Evolutionary conservation across 2,329 filamentous ascomycete species (phyloP).

Genomic region (Phyllosticta citribraziliensis): DNA sequence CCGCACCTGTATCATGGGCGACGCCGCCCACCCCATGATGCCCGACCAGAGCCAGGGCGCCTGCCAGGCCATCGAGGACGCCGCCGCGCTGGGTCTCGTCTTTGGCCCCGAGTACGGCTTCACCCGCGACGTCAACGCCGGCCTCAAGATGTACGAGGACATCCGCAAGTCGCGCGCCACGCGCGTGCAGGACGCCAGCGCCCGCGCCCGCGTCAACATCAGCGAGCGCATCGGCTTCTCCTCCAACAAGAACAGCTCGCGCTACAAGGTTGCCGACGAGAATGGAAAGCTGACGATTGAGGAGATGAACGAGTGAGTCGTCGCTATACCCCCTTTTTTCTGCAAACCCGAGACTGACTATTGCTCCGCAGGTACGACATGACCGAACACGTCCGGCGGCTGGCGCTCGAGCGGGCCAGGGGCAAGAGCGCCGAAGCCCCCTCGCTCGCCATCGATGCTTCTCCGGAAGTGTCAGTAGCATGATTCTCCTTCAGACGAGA

Average conservation of each 20-base stretch:
- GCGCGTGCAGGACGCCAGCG: constrained; percentile 28
- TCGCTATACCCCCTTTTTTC: too few species aligned
- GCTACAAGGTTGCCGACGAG: constrained; percentile 54
- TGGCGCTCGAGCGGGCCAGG: neutral
- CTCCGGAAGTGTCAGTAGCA: neutral
- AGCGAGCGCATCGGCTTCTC: constrained; percentile 47
- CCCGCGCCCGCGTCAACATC: constrained; percentile 29
- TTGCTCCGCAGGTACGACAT: neutral
- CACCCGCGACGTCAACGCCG: constrained; percentile 22
- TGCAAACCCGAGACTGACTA: neutral
- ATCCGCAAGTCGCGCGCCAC: constrained; percentile 29
- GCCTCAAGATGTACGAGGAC: constrained; percentile 26
- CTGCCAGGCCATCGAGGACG: constrained; percentile 60
- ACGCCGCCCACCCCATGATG: constrained; percentile 52
- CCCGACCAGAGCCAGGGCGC: constrained; percentile 61
- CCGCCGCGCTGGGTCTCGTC: constrained; percentile 51
- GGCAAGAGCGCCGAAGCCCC: neutral
- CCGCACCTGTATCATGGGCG: constrained; percentile 46
- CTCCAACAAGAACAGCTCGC: constrained; percentile 44
- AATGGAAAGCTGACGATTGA: constrained; percentile 55
- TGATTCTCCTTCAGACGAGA: neutral
- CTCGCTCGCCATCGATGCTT: neutral
- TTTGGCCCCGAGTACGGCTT: constrained; percentile 41
- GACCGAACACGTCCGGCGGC: neutral
- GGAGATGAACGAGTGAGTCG: constrained; percentile 54